Evolutionary conservation across 2,329 filamentous ascomycete genomes (phyloP), one percentile per base, ranked within the genome.

Genomic region (Xylariomycetidae sp.): DNA sequence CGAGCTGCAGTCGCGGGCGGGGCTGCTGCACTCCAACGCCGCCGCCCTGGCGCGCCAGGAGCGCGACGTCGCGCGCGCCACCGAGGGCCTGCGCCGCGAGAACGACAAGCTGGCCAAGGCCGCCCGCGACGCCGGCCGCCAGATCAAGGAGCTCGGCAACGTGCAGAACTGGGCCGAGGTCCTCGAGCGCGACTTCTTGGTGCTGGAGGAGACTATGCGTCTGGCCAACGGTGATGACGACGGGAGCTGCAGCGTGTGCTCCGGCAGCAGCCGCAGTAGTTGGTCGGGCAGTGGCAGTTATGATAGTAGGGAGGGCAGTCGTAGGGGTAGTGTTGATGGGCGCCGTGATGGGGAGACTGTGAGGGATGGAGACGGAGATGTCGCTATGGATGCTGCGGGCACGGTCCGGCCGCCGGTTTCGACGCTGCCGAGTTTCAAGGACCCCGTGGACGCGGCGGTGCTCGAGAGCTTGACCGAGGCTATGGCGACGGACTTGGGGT

Each of bases 81-180:
- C 79, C 5, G 71, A 67, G 2, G 70, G 58, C 3, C 59, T 88
- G 55, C 64, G 71, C 30, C 70, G 70, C 44, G 80, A 87, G 54
- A 79, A 72, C 31, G 76, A 79, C 40, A 73, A 75, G 57, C 70
- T 85, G 52, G 72, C 75, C 44, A 72, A 72, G 44, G 66, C 85
- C 47, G 77, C 78, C 5, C 72, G 74, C 45, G 70, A 69, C 37
- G 79, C 79, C 22, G 72, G 74, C 28, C 70, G 71, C 44, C 71
- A 70, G 50, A 64, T 90, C 38, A 89, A 88, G 63, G 84, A 88
- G 67, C 66, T 88, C 40, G 45, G 85, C 16, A 80, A 88, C 54
- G 74, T 90, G 53, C 84, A 90, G 67, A 89, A 89, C 57, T 92
- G 85, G 85, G 83, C 85, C 15, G 85, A 92, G 70, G 76, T 88